phyloP scores from a whole-genome alignment of 768 basidiomycete genomes.

The Amanita muscaria region DNA sequence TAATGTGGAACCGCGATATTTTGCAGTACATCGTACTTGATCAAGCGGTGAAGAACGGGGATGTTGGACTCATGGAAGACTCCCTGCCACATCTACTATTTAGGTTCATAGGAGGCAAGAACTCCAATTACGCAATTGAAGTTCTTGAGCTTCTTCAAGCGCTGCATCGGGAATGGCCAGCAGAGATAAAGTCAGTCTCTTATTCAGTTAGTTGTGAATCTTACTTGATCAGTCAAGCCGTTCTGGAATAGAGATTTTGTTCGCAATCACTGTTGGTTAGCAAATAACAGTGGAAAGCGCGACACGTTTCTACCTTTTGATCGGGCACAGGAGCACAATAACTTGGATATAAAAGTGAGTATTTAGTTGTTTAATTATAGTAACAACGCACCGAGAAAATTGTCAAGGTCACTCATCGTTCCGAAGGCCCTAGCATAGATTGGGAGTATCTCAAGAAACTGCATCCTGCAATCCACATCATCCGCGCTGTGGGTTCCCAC shows the following conservation, averaged over 20 bases:
- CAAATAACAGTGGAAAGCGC: constrained; percentile 20
- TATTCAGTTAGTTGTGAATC: too few relatives aligned
- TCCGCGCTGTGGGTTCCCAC: not conserved
- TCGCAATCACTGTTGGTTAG: constrained; percentile 21
- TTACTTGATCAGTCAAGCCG: too few relatives aligned
- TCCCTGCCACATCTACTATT: constrained; percentile 23
- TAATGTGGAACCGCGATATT: constrained; percentile 29
- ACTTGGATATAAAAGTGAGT: too few relatives aligned
- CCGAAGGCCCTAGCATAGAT: not conserved
- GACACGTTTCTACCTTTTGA: constrained; percentile 22
- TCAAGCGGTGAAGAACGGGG: constrained; percentile 27
- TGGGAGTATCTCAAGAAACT: not conserved
- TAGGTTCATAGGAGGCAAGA: constrained; percentile 9
- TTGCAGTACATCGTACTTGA: constrained; percentile 28
- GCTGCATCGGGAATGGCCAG: constrained; percentile 22
- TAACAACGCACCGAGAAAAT: too few relatives aligned
- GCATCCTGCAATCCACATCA: not conserved
- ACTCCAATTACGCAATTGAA: constrained; percentile 25
- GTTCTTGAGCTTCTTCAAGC: constrained; percentile 26
- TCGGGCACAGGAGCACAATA: constrained; percentile 26
- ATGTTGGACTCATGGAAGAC: constrained; percentile 28
- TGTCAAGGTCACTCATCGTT: constrained; percentile 22
- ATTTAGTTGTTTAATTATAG: too few relatives aligned
- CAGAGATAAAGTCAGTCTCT: constrained; percentile 17
- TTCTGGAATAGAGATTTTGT: too few relatives aligned